Percentiles rank a stretch among this genome's conserved stretches.
These are phyloP conservation scores for Phlegmacium glaucopus DNA, from an alignment of 768 basidiomycete genomes.

Conservation along the genomic window DNA sequence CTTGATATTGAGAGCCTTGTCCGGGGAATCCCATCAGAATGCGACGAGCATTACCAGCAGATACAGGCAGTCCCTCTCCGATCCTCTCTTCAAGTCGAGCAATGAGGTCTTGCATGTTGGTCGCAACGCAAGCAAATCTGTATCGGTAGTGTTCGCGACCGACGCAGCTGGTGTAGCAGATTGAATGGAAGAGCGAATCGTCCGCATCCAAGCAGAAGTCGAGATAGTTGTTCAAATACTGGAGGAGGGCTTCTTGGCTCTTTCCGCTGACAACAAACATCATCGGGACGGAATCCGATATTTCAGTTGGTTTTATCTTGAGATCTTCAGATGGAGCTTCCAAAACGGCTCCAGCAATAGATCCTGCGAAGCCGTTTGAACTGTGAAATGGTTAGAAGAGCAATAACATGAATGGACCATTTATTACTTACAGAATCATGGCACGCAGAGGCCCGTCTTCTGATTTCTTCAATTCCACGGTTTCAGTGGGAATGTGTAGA, in stretches of 20 bases:
- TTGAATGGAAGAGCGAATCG: constrained; percentile 22
- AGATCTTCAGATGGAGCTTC: constrained; percentile 23
- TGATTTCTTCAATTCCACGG: constrained; percentile 14
- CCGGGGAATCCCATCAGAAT: constrained; percentile 33
- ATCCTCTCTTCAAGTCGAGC: constrained; percentile 25
- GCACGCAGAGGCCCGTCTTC: constrained; percentile 19
- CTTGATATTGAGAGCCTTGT: constrained; percentile 34
- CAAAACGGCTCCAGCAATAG: constrained; percentile 30
- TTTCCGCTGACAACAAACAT: constrained; percentile 35
- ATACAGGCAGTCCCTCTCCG: constrained; percentile 8
- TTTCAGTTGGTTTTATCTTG: constrained; percentile 8
- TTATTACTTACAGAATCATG: constrained; percentile 25
- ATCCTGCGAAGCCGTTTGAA: constrained; percentile 35
- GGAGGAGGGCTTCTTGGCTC: constrained; percentile 23
- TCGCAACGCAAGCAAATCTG: constrained; percentile 28
- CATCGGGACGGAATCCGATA: constrained; percentile 17
- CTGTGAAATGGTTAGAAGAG: constrained; percentile 12
- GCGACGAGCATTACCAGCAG: constrained; percentile 15
- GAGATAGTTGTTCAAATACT: constrained; percentile 28
- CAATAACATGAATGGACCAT: not conserved
- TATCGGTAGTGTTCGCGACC: constrained; percentile 34
- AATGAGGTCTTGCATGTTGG: constrained; percentile 29
- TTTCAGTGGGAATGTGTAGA: constrained; percentile 23
- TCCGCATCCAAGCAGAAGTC: constrained; percentile 26
- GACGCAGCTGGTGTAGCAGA: constrained; percentile 34